Evolutionary conservation across 192 early-diverging fungal species (phyloP).

Genomic region (Lobosporangium transversale): DNA sequence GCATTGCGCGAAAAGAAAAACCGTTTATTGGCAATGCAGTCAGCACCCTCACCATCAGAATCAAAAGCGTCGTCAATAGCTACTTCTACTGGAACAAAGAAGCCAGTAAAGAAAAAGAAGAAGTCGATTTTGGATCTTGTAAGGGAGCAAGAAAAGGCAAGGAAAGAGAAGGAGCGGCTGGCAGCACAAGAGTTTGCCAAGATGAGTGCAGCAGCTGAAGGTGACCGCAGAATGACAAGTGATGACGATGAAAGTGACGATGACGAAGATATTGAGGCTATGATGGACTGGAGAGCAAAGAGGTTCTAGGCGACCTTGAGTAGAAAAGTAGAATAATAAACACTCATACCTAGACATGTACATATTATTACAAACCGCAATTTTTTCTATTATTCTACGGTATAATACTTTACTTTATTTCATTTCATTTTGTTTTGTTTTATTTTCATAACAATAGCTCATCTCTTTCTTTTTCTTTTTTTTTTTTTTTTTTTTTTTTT

Average conservation of each 20-base stretch:
- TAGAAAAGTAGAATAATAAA: slow-evolving; percentile 1
- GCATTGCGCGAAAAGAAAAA: slow-evolving; percentile 40
- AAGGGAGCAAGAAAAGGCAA: slow-evolving; percentile 35
- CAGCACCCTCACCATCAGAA: not conserved
- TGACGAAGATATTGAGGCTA: slow-evolving; percentile 50
- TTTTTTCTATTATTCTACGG: too few relatives aligned
- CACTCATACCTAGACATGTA: too few relatives aligned
- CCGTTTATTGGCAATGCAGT: slow-evolving; percentile 7
- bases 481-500: not conserved
- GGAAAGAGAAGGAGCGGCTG: slow-evolving; percentile 43
- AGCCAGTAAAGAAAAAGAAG: slow-evolving; percentile 11
- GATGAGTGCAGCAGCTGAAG: not conserved
- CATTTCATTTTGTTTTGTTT: too few relatives aligned
- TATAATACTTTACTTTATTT: too few relatives aligned
- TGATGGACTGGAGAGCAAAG: slow-evolving; percentile 52
- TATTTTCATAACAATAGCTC: too few relatives aligned
- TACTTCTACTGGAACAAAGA: slow-evolving; percentile 15
- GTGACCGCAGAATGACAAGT: slow-evolving; percentile 25
- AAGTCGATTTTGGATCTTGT: slow-evolving; percentile 51
- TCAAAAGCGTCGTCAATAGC: not conserved
- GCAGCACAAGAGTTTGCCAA: slow-evolving; percentile 22
- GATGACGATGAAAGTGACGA: slow-evolving; percentile 26
- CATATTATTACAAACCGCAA: too few relatives aligned
- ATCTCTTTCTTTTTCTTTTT: not conserved
- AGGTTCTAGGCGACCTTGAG: slow-evolving; percentile 16